phyloP scores from a whole-genome alignment of 805 yeast genomes.

The Tetrapisispora fleetii region DNA sequence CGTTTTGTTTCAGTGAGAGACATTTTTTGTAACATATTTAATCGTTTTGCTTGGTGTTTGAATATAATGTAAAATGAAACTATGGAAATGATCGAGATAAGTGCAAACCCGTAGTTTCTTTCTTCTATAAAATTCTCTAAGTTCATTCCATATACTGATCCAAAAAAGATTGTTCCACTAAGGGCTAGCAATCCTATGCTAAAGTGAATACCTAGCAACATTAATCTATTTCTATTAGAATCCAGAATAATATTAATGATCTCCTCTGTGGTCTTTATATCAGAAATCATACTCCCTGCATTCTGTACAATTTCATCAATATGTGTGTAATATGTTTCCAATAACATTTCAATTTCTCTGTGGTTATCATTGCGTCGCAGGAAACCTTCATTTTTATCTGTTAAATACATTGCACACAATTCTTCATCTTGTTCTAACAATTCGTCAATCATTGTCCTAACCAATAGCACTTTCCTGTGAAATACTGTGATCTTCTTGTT shows the following conservation, averaged over 20 bases:
- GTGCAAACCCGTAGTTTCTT: constrained; percentile 53
- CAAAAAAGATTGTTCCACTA: constrained; percentile 70
- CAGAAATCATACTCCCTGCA: constrained; percentile 64
- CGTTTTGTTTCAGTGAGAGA: constrained; percentile 30
- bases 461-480: constrained; percentile 70
- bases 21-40: constrained; percentile 59
- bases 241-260: constrained; percentile 88
- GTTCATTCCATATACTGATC: constrained; percentile 94
- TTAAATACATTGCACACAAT: constrained; percentile 67
- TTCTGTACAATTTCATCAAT: constrained; percentile 92
- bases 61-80: constrained; percentile 43
- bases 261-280: constrained; percentile 88
- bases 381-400: constrained; percentile 43
- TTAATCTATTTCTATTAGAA: constrained; percentile 85
- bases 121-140: constrained; percentile 88
- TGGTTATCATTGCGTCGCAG: constrained; percentile 54
- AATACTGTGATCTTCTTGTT: constrained; percentile 79
- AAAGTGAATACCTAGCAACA: constrained; percentile 77
- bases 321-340: constrained; percentile 85
- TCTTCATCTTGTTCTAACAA: constrained; percentile 82
- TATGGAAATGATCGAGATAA: constrained; percentile 34
- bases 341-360: constrained; percentile 77
- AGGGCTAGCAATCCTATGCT: constrained; percentile 75
- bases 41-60: constrained; percentile 42
- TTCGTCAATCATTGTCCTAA: constrained; percentile 78